A percentile compares a stretch with the other conserved stretches of the same genome.
Evolutionary conservation across 2,329 filamentous ascomycete species (phyloP).

Genomic region (Parafenestella ontariensis): DNA sequence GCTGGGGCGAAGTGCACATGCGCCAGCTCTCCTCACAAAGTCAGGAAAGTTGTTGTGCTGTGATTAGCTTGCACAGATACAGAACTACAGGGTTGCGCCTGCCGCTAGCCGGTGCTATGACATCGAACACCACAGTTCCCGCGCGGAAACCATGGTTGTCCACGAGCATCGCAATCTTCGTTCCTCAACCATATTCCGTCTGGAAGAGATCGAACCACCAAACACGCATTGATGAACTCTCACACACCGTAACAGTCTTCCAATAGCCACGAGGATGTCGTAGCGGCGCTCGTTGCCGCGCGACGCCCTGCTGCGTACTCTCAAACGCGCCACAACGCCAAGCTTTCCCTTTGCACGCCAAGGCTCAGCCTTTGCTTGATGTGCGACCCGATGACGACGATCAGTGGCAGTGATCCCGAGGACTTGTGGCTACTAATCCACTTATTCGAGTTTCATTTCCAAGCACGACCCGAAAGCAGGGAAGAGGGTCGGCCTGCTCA

Average conservation of each 20-base stretch:
- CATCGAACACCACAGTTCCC: background rate
- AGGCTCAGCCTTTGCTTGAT: background rate
- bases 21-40: slow-evolving; percentile 2
- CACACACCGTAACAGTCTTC: too few species aligned
- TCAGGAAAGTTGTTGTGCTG: slow-evolving; percentile 24
- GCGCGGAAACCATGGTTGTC: background rate
- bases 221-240: too few species aligned
- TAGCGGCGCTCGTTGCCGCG: too few species aligned
- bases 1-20: slow-evolving; percentile 10
- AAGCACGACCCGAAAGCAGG: background rate
- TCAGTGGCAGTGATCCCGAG: background rate
- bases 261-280: too few species aligned
- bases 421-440: background rate
- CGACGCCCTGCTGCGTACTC: background rate
- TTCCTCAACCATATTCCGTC: too few species aligned
- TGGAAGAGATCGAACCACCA: too few species aligned
- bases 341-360: background rate
- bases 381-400: background rate
- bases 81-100: slow-evolving; percentile 15
- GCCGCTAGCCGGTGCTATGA: slow-evolving; percentile 20
- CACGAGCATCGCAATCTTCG: slow-evolving; percentile 1
- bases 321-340: background rate
- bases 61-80: slow-evolving; percentile 15
- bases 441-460: background rate
- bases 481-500: background rate